phyloP scores from a whole-genome alignment of 2,329 filamentous ascomycete species.

The Fusarium nanum region DNA sequence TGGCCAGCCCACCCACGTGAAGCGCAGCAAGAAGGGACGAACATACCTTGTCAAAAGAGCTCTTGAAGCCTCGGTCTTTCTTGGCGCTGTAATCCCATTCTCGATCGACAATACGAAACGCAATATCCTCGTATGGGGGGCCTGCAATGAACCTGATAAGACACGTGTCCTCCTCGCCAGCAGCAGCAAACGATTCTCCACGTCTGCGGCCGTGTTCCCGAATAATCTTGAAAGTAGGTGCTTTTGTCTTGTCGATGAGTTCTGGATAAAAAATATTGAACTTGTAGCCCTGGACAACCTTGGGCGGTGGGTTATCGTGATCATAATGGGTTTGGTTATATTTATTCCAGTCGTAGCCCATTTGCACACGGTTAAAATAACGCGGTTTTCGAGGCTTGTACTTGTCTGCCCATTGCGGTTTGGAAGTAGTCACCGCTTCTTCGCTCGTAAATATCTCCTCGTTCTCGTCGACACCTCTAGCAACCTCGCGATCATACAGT shows the following conservation, averaged over 20 bases:
- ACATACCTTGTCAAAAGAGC: slow-evolving; percentile 95
- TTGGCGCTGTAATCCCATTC: slow-evolving; percentile 99
- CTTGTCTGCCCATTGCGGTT: slow-evolving; percentile 84
- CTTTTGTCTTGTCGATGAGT: slow-evolving; percentile 92
- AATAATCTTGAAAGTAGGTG: slow-evolving; percentile 95
- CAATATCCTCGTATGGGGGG: slow-evolving; percentile 95
- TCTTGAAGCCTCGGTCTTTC: slow-evolving; percentile 92
- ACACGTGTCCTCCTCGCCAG: slow-evolving; percentile 96
- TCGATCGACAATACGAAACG: slow-evolving; percentile 96
- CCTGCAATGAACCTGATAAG: slow-evolving; percentile 95
- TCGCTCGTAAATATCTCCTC: slow-evolving; percentile 96
- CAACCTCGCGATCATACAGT: slow-evolving; percentile 91
- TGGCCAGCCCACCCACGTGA: slow-evolving; percentile 31
- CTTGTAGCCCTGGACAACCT: slow-evolving; percentile 98
- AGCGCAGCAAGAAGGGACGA: slow-evolving; percentile 16
- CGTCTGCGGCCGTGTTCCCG: slow-evolving; percentile 89
- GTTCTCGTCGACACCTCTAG: slow-evolving; percentile 89
- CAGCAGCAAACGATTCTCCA: slow-evolving; percentile 91
- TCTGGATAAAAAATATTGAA: slow-evolving; percentile 99
- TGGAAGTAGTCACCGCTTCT: slow-evolving; percentile 71
- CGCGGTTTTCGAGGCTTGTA: slow-evolving; percentile 90
- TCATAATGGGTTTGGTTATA: slow-evolving; percentile 99
- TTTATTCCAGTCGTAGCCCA: slow-evolving; percentile 99
- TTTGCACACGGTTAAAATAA: slow-evolving; percentile 98
- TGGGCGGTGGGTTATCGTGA: slow-evolving; percentile 96